Evolutionary conservation across 1,284 basidiomycete species (phyloP), one percentile per base, ranked within the genome.

Genomic region (Austroboletus niveus): DNA sequence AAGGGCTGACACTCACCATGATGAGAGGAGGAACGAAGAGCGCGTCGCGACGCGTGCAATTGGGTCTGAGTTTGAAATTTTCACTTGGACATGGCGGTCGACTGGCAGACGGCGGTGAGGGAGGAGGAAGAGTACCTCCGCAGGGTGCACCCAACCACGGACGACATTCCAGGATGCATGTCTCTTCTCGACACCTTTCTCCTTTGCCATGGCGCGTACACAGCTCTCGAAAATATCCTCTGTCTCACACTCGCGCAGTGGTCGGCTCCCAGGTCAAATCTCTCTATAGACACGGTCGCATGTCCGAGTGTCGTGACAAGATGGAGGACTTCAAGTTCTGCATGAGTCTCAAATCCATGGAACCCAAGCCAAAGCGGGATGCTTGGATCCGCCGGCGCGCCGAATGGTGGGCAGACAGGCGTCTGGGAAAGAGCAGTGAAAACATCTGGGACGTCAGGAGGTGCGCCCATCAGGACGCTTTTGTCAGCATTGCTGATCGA

Each of bases 321-420:
- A 80, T 88, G 63, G 87, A 94, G 58, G 94, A 97, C 62, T 96
- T 96, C 80, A 98, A 98, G 72, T 97, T 92, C 72, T 99, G 96
- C 72, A 75, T 98, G 75, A 89, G 85, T 53, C 74, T 89, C 57
- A 95, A 94, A 68, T 78, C 81, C 24, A 75, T 91, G 69, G 80
- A 87, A 45, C 81, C 82, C 10, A 92, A 95, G 51, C 81, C 86
- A 62, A 82, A 83, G 63, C 79, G 89, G 27, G 81, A 90, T 49
- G 81, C 82, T 8, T 99, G 94, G 94, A 85, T 98, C 51, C 77
- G 77, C 43, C 77, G 90, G 24, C 78, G 89, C 43, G 95, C 95
- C 0, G 92, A 97, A 66, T 93, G 89, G 89, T 95, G 92, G 90
- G 94, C 94, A 3, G 74, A 77, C 34, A 74, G 91, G 45, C 73